Conservation (phyloP, 2,329 filamentous ascomycete species). For the Cadophora sp. region DNA sequence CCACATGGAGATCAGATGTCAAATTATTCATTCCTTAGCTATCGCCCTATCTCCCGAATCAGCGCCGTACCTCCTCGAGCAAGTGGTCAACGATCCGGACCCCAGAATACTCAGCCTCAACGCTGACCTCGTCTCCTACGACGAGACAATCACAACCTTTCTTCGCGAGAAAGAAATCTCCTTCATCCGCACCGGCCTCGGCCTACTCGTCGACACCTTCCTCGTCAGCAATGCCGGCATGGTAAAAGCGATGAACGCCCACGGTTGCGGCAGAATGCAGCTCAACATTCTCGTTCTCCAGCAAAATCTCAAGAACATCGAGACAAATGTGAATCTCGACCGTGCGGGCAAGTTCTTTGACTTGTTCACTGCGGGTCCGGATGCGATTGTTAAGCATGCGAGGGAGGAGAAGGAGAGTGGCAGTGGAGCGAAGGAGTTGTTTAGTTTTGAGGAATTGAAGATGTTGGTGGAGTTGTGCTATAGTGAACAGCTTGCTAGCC, state of each 20-base stretch:
- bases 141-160: conserved; percentile 78
- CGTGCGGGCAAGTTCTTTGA: conserved; percentile 72
- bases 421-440: conserved; percentile 51
- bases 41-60: conserved; percentile 65
- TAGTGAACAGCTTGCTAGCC: conserved; percentile 69
- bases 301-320: conserved; percentile 95
- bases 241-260: conserved; percentile 82
- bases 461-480: conserved; percentile 70
- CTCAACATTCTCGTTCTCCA: conserved; percentile 94
- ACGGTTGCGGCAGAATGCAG: conserved; percentile 86
- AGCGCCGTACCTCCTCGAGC: conserved; percentile 69
- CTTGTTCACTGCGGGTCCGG: conserved; percentile 69
- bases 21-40: conserved; percentile 80
- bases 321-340: conserved; percentile 69
- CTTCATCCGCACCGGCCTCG: conserved; percentile 80
- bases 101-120: conserved; percentile 84
- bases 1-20: conserved; percentile 87
- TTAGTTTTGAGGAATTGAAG: conserved; percentile 72
- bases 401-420: conserved; percentile 49
- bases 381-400: conserved; percentile 68
- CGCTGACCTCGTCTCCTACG: conserved; percentile 82
- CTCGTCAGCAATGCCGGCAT: conserved; percentile 75
- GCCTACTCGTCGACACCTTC: conserved; percentile 78
- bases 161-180: conserved; percentile 73
- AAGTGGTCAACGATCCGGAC: conserved; percentile 79